These are phyloP conservation scores for Trichoderma reesei DNA, from an alignment of 495 filamentous ascomycete species.

Conservation along the genomic window DNA sequence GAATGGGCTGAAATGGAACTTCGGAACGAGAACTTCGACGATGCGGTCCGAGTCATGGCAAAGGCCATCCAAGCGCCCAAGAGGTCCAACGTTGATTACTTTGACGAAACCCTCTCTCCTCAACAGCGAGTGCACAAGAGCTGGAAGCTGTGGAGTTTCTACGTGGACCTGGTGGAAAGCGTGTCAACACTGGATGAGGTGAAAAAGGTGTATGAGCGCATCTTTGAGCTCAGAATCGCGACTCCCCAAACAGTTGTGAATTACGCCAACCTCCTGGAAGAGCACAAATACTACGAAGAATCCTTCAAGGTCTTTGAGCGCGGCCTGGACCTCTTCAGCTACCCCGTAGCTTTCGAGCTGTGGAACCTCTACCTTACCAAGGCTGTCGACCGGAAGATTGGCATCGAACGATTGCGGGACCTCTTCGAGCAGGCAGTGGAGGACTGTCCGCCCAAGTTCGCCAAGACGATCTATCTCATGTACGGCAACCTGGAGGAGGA, in stretches of 20 bases:
- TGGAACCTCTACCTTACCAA: constrained; percentile 99
- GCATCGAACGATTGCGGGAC: constrained; percentile 88
- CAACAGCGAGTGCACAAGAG: constrained; percentile 98
- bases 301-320: constrained; percentile 97
- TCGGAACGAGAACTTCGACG: constrained; percentile 89
- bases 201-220: constrained; percentile 86
- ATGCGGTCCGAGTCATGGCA: constrained; percentile 89
- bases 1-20: constrained; percentile 98
- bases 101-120: constrained; percentile 86
- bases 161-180: constrained; percentile 95
- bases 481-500: constrained; percentile 97
- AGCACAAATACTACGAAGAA: constrained; percentile 93
- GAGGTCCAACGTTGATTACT: constrained; percentile 92
- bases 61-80: constrained; percentile 95
- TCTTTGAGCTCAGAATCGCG: constrained; percentile 96
- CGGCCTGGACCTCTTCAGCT: constrained; percentile 91
- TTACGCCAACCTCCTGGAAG: constrained; percentile 92
- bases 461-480: constrained; percentile 93
- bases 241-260: constrained; percentile 98
- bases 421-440: constrained; percentile 97
- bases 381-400: constrained; percentile 88
- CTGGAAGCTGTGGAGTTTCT: constrained; percentile 99
- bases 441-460: constrained; percentile 89
- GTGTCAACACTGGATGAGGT: constrained; percentile 88
- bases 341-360: constrained; percentile 94